These are phyloP conservation scores for Noccaea bulbosa DNA, from an alignment of 345 rosid species.

Conservation along the genomic window DNA sequence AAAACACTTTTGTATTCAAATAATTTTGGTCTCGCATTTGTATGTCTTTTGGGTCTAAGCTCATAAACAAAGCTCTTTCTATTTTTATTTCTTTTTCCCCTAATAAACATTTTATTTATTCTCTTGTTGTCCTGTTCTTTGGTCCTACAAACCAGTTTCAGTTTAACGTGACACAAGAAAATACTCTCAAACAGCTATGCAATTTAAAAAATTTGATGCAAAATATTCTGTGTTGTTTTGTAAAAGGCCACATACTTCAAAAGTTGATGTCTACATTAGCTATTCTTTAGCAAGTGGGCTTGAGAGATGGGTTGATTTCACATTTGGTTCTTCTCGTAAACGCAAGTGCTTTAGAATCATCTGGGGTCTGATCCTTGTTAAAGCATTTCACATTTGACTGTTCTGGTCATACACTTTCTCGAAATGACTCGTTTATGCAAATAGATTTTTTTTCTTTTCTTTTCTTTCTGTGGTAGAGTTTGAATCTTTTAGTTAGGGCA, in stretches of 20 bases:
- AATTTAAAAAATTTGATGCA: constrained; percentile 3
- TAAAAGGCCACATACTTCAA: constrained; percentile 33
- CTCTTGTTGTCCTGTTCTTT: neutral
- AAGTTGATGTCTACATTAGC: constrained; percentile 38
- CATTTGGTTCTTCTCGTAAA: constrained; percentile 44
- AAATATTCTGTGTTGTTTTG: constrained; percentile 27
- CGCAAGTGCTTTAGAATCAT: constrained; percentile 41
- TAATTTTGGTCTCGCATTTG: constrained; percentile 32
- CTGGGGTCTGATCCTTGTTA: constrained; percentile 40
- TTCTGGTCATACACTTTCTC: constrained; percentile 41
- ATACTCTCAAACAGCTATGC: neutral
- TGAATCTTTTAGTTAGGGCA: constrained; percentile 39
- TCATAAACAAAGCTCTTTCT: constrained; percentile 6
- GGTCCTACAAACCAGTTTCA: constrained; percentile 7
- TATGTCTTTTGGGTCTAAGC: constrained; percentile 33
- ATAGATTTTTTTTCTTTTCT: constrained; percentile 3
- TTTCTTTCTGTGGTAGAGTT: constrained; percentile 26
- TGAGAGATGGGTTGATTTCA: constrained; percentile 28
- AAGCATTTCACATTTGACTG: constrained; percentile 43
- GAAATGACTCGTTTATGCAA: constrained; percentile 36
- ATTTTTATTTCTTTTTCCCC: neutral
- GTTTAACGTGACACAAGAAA: constrained; percentile 20
- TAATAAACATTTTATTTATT: constrained; percentile 6
- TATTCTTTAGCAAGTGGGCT: constrained; percentile 37
- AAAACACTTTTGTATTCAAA: constrained; percentile 38